Base-by-base conservation (phyloP, 306 rosid species). In the Lotus japonicus region DNA sequence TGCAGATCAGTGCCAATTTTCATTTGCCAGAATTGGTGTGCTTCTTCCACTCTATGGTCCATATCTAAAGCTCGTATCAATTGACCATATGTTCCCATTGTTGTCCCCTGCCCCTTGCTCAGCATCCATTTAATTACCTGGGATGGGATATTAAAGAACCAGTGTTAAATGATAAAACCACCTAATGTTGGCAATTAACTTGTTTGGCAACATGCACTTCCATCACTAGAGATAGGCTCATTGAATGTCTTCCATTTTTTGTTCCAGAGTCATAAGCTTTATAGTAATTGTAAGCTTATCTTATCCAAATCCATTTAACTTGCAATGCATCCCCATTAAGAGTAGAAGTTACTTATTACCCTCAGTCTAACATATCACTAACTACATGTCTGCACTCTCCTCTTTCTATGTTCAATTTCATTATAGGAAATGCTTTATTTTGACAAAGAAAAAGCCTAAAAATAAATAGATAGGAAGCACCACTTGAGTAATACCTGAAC, bases 51-150 rank as follows among this genome's bases (percentile, higher is more conserved):
- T 82, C 97, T 83, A 43, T 90, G 89, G 85, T 94, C 98, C 97
- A 85, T 88, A 68, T 90, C 96, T 60, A 94, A 81, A 62, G 98
- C 97, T 55, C 71, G 77, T 60, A 94, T 82, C 59, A 94, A 65
- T 78, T 88, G 97, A 66, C 85, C 87, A 49, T 94, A 94, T 41
- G 88, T 85, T 53, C 89, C 84, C 97, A 88, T 68, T 28, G 98
- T 90, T 59, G 66, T 92, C 60, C 98, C 98, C 69, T 92, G 96
- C 52, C 96, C 97, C 80, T 88, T 94, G 92, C 96, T 94, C 79
- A 94, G 78, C 90, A 94, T 94, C 98, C 96, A 94, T 73, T 94
- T 94, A 73, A 90, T 94, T 53, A 88, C 88, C 98, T 91, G 43
- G 49, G 44, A 68, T 42, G 69, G 41, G 18, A 64, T 57, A 57